phyloP scores from a whole-genome alignment of 2,329 filamentous ascomycete species.

The Septoria petroselini region DNA sequence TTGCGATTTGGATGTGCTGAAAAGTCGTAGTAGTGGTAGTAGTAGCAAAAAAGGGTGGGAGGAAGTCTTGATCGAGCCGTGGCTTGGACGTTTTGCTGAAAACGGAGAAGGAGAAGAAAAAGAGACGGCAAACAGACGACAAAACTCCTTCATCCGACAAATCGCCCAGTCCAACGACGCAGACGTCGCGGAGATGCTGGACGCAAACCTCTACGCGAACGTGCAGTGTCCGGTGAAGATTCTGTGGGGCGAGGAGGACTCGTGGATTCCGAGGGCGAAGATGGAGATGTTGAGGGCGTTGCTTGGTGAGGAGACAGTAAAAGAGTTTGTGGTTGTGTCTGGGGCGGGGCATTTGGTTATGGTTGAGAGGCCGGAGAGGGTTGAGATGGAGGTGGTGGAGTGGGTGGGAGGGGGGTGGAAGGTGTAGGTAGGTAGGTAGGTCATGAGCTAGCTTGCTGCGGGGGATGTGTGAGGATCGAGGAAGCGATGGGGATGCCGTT shows the following conservation, averaged over 20 bases:
- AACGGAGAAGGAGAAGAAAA: conserved; percentile 33
- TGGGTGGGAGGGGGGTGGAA: no score
- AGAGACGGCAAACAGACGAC: no score
- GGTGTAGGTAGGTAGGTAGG: no score
- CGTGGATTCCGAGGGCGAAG: conserved; percentile 45
- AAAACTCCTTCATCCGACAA: conserved; percentile 46
- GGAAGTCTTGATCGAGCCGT: conserved; percentile 41
- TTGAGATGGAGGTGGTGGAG: conserved; percentile 41
- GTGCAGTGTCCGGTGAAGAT: conserved; percentile 40
- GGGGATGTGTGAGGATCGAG: no score
- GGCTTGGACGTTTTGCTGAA: conserved; percentile 23
- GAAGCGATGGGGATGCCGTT: no score
- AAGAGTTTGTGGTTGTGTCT: conserved; percentile 40
- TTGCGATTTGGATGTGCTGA: conserved; percentile 29
- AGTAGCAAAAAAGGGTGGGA: conserved; percentile 36
- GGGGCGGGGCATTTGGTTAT: conserved; percentile 47
- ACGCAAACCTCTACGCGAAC: conserved; percentile 37
- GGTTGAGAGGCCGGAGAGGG: conserved; percentile 43
- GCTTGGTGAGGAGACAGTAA: conserved; percentile 34
- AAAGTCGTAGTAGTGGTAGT: no score
- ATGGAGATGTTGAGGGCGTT: conserved; percentile 37
- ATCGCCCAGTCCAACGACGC: conserved; percentile 31
- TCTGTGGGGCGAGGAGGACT: conserved; percentile 47
- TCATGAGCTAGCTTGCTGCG: no score
- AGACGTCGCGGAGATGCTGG: conserved; percentile 43